Base-by-base conservation (phyloP, 257 asterid species). In the Paulownia fortunei region DNA sequence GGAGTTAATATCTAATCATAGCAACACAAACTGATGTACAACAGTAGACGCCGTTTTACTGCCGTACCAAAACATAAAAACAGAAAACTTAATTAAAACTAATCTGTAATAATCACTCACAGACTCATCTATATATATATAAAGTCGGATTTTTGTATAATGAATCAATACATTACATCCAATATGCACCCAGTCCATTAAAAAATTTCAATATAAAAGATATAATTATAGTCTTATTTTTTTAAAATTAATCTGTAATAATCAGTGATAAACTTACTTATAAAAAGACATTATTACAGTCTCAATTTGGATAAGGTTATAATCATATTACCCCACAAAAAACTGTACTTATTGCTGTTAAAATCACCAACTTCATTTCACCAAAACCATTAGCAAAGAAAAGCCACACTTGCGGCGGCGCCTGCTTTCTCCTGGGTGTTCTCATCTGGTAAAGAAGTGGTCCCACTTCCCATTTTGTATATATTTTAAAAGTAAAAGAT, bases 291-390 rank as follows among this genome's bases (percentile, higher is more conserved):
- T 59, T 24, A 47, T 51, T 76, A 58, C 39, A 58, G 80, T 47
- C 69, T n/a, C 30, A 66, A 16, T 42, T 76, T 67, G 84, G 84
- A 80, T 80, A 80, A 80, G 80, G 80, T 68, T 76, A 56, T 52
- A 73, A 73, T 65, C 78, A 64, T 24, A 8, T 55, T 24, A 66
- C 60, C 71, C 82, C 3, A 34, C 51, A 8, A 32, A 60, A 46
- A 7, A 23, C 62, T 36, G 30, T 15, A 76, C 74, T 54, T 51
- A 24, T 27, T 60, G 67, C 72, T 59, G 55, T 79, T 36, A 62
- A 71, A 3, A n/a, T 59, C 66, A 59, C 49, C 27, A 21, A 19
- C 11, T 36, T 16, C 9, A 12, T 13, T 49, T 27, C 63, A 5
- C 80, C 13, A 8, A 65, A 79, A 52, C 83, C 79, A 63, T 52